phyloP scores from a whole-genome alignment of 2,329 filamentous ascomycete genomes.

The Colletotrichum sp. region DNA sequence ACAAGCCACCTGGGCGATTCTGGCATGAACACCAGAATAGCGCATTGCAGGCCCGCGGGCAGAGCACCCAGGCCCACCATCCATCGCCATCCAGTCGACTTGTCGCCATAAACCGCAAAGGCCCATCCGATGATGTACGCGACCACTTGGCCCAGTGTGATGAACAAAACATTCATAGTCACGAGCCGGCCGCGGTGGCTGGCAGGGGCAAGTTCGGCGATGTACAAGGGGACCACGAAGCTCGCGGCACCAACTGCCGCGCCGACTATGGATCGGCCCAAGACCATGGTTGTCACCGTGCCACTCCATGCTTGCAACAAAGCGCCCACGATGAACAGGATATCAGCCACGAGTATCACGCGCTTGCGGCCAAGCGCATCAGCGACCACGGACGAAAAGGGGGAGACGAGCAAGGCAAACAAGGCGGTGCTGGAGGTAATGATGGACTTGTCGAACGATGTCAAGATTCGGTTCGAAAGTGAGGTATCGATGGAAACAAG shows the following conservation, averaged over 20 bases:
- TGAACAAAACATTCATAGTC: conserved; percentile 81
- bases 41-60: conserved; percentile 75
- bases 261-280: conserved; percentile 73
- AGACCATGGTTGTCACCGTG: conserved; percentile 68
- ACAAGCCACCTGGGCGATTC: conserved; percentile 92
- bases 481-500: conserved; percentile 68
- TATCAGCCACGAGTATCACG: conserved; percentile 68
- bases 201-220: conserved; percentile 83
- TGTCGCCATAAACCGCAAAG: conserved; percentile 62
- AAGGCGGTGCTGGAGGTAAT: conserved; percentile 74
- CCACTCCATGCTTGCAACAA: conserved; percentile 64
- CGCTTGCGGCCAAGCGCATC: conserved; percentile 65
- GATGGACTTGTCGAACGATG: conserved; percentile 70
- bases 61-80: conserved; percentile 87
- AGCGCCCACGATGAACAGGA: conserved; percentile 73
- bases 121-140: conserved; percentile 86
- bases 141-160: conserved; percentile 87
- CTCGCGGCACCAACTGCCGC: conserved; percentile 77
- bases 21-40: conserved; percentile 75
- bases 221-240: conserved; percentile 87
- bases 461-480: conserved; percentile 61
- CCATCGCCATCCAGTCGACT: conserved; percentile 78
- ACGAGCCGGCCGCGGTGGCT: conserved; percentile 79
- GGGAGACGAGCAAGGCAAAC: conserved; percentile 68
- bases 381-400: conserved; percentile 68